Base-by-base conservation (phyloP, 2,329 filamentous ascomycete species). In the Pseudogymnoascus sp. region DNA sequence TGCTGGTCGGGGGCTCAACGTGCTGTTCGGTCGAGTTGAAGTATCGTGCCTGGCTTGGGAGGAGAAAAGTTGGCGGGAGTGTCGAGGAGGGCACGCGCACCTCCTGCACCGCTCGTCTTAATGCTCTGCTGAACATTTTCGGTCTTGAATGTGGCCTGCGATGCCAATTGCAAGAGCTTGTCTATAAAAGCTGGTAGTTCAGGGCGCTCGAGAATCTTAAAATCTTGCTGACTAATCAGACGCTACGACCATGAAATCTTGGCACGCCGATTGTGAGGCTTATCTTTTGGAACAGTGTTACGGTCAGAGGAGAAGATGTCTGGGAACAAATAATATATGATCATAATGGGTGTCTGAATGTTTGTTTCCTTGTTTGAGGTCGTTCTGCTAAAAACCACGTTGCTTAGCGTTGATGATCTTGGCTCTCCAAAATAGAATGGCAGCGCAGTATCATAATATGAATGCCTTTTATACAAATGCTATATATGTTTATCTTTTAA, bases 221-320 rank as follows among this genome's bases (percentile, higher is more conserved):
- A 58, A 58, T 58, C 35, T 38, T 25, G 57, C 20, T 58, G 57
- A 58, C 57, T 58, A 58, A 58, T 25, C 35, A 28, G 35, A 1
- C 33, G 57, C 33, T 58, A 39, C 18, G 33, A 39, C 57, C 18
- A 39, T 12, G 5, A 58, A 58, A n/a, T 58, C 57, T 58, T 58
- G 35, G 57, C 57, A 28, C 18, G 8, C 35, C n/a, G 33, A 58
- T 38, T 36, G 57, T 9, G 57, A 58, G 22, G 57, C 11, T 39
- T 37, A 58, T 90, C 96, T 35, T 88, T 83, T 61, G 93, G 97
- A 73, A 75, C 96, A 65, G 92, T 92, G 65, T 79, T 96, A 97
- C 92, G 1, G 87, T 91, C 1, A 86, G 86, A 63, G 92, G 92
- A 64, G 22, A 96, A 96, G 78, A 95, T 12, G 89, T 91, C 6